Conservation (phyloP, 306 rosid genomes). For the Purshia tridentata region DNA sequence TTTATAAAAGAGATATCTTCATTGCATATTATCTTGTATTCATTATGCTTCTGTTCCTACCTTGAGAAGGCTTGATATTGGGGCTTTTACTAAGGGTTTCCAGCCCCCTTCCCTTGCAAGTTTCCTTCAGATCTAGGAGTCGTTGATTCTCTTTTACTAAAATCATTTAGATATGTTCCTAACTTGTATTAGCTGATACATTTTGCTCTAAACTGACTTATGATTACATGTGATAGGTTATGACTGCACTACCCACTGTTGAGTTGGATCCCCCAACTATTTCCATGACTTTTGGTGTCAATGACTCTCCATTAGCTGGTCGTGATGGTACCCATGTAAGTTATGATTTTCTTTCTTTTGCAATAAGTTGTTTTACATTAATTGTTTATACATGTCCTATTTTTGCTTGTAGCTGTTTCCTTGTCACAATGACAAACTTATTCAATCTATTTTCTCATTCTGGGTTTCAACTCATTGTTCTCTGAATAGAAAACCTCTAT, state of each 20-base stretch:
- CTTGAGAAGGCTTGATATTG: not conserved
- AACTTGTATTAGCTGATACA: not conserved
- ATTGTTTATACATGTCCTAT: not conserved
- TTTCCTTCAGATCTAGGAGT: too few relatives aligned
- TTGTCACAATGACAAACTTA: not conserved
- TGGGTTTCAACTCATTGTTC: not conserved
- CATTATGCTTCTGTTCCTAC: not conserved
- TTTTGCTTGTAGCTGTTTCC: not conserved
- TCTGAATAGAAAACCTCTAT: not conserved
- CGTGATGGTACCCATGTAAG: constrained; percentile 97
- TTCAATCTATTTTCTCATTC: not conserved
- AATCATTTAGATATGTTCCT: too few relatives aligned
- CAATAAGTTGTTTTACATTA: constrained; percentile 12
- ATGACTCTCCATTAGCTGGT: constrained; percentile 96
- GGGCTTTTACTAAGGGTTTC: not conserved
- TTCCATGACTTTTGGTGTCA: constrained; percentile 99
- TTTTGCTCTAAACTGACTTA: not conserved
- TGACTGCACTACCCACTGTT: constrained; percentile 79
- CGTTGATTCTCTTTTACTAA: too few relatives aligned
- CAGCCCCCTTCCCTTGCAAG: not conserved
- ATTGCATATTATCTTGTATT: not conserved
- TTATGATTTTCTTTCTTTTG: constrained; percentile 27
- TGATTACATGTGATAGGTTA: constrained; percentile 39
- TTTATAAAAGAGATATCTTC: not conserved
- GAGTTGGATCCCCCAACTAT: constrained; percentile 98